Conservation (phyloP, 2,329 filamentous ascomycete genomes). For the Cladosporium sphaerospermum region DNA sequence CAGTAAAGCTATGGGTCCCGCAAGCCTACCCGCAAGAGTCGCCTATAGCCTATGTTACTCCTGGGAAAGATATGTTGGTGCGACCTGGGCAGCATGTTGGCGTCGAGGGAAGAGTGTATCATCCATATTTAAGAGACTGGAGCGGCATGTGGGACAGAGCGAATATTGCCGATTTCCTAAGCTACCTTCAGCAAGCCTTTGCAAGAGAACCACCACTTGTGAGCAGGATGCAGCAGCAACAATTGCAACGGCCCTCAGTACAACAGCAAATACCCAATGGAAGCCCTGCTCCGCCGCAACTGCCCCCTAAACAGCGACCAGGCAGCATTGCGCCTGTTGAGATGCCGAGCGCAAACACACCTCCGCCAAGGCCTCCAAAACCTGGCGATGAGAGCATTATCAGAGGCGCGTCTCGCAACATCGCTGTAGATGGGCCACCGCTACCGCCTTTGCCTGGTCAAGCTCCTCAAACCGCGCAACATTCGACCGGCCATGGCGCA, state of each 20-base stretch:
- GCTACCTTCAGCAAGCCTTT: constrained; percentile 78
- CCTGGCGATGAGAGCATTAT: constrained; percentile 30
- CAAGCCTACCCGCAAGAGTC: constrained; percentile 81
- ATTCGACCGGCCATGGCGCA: neutral
- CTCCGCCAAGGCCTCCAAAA: constrained; percentile 51
- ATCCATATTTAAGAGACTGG: constrained; percentile 92
- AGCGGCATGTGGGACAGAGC: constrained; percentile 78
- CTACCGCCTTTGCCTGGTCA: constrained; percentile 30
- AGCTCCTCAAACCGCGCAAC: neutral
- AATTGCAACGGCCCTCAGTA: constrained; percentile 52
- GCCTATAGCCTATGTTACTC: constrained; percentile 82
- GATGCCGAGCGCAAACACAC: constrained; percentile 20
- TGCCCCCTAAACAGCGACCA: constrained; percentile 32
- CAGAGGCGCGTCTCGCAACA: constrained; percentile 14
- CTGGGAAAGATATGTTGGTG: constrained; percentile 81
- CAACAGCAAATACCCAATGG: constrained; percentile 51
- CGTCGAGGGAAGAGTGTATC: constrained; percentile 86
- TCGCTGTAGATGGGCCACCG: constrained; percentile 26
- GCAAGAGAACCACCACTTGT: constrained; percentile 91
- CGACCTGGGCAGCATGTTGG: constrained; percentile 92
- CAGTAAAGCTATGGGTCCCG: constrained; percentile 87
- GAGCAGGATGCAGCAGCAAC: constrained; percentile 56
- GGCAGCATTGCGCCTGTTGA: constrained; percentile 12
- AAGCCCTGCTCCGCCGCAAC: constrained; percentile 25
- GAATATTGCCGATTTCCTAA: constrained; percentile 73